A percentile compares a stretch with the other conserved stretches of the same genome.
phyloP scores from a whole-genome alignment of 768 basidiomycete species.

The Megacollybia marginata region DNA sequence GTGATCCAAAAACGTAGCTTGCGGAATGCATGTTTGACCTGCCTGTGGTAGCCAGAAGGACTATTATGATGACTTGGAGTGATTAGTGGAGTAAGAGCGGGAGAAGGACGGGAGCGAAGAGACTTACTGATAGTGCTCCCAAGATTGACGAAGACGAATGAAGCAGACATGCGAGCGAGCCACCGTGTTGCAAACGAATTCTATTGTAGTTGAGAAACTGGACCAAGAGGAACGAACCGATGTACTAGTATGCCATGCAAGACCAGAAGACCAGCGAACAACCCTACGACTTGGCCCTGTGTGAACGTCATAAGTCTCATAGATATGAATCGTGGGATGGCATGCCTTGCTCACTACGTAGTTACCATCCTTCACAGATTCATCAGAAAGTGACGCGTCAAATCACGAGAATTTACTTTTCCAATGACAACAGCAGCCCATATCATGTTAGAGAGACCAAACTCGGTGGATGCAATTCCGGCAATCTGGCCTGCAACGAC shows the following conservation, averaged over 20 bases:
- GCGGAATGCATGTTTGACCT: conserved; percentile 77
- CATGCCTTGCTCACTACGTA: conserved; percentile 49
- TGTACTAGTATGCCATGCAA: conserved; percentile 67
- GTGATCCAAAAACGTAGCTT: conserved; percentile 70
- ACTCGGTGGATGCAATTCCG: conserved; percentile 81
- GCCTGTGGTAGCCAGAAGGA: conserved; percentile 67
- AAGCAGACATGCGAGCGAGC: conserved; percentile 65
- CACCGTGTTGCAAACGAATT: conserved; percentile 72
- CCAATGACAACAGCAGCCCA: conserved; percentile 66
- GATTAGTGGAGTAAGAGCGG: not conserved
- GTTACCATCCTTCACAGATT: conserved; percentile 36
- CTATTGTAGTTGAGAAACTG: conserved; percentile 14
- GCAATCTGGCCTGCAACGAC: conserved; percentile 60
- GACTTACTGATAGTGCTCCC: conserved; percentile 62
- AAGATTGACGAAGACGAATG: conserved; percentile 84
- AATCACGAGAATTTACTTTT: conserved; percentile 25
- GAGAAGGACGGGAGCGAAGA: not conserved
- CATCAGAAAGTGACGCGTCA: conserved; percentile 1
- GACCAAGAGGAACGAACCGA: conserved; percentile 2
- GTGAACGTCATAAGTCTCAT: not conserved
- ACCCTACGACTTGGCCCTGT: conserved; percentile 66
- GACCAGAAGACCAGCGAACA: conserved; percentile 70
- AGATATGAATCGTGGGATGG: not conserved
- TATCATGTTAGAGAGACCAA: conserved; percentile 74
- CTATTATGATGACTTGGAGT: conserved; percentile 72